Conservation (phyloP, 2,329 filamentous ascomycete genomes). For the Aspergillus pseudoglaucus region DNA sequence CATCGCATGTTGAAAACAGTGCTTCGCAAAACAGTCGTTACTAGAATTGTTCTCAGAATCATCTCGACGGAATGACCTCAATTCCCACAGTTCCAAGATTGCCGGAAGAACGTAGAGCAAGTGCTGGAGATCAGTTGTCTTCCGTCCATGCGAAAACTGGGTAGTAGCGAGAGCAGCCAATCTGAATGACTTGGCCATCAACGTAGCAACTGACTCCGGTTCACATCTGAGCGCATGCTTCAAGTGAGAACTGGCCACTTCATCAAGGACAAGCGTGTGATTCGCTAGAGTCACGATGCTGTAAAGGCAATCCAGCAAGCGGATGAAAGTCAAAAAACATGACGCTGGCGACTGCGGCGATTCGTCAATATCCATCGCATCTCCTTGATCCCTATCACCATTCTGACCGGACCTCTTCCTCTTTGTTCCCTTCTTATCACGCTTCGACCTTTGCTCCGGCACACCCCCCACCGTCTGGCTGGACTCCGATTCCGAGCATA, state of each 20-base stretch:
- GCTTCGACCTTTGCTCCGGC: conserved; percentile 14
- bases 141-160: conserved; percentile 22
- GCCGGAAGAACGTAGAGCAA: conserved; percentile 29
- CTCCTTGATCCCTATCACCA: conserved; percentile 6
- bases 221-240: conserved; percentile 33
- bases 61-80: conserved; percentile 28
- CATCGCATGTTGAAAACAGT: conserved; percentile 30
- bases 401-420: conserved; percentile 29
- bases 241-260: conserved; percentile 33
- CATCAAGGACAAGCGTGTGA: conserved; percentile 19
- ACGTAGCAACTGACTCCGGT: conserved; percentile 26
- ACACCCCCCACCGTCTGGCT: conserved; percentile 27
- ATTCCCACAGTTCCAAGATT: conserved; percentile 32
- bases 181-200: conserved; percentile 31
- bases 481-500: conserved; percentile 29
- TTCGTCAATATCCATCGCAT: conserved; percentile 27
- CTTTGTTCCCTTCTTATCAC: conserved; percentile 28
- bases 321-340: conserved; percentile 29
- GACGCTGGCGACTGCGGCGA: conserved; percentile 23
- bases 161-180: conserved; percentile 25
- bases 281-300: conserved; percentile 23
- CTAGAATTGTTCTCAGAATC: conserved; percentile 27
- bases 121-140: conserved; percentile 28
- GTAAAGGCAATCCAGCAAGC: conserved; percentile 29
- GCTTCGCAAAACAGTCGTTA: conserved; percentile 29